A percentile compares a stretch with the other conserved stretches of the same genome.
Evolutionary conservation across 2,329 filamentous ascomycete species (phyloP).

Genomic region (Alternaria sp.): DNA sequence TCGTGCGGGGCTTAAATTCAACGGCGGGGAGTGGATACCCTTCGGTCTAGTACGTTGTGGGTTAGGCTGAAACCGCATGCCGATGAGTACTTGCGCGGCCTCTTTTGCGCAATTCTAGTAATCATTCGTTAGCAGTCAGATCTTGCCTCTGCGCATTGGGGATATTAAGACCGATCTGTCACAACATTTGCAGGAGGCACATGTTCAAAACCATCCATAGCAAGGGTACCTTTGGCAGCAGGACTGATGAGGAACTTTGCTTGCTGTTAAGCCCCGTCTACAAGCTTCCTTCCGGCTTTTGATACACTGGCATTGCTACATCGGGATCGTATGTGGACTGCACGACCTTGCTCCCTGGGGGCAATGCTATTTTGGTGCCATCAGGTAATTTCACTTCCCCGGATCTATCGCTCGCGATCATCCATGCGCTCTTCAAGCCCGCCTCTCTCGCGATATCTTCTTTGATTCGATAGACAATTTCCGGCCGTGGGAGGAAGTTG

Average conservation of each 20-base stretch:
- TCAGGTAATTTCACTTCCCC: not conserved
- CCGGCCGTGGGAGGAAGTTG: slow-evolving; percentile 7
- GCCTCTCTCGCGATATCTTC: not conserved
- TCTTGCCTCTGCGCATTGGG: no score
- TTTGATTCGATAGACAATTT: slow-evolving; percentile 10
- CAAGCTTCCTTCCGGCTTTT: slow-evolving; percentile 3
- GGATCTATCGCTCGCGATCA: not conserved
- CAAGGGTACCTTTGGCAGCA: not conserved
- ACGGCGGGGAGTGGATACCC: not conserved
- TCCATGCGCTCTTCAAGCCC: slow-evolving; percentile 10
- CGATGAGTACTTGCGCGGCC: not conserved
- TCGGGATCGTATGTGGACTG: slow-evolving; percentile 11
- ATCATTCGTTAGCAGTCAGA: no score
- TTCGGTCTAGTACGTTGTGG: not conserved
- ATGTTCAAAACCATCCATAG: not conserved
- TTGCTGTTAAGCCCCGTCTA: not conserved
- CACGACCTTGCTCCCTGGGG: slow-evolving; percentile 10
- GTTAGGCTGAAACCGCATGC: not conserved
- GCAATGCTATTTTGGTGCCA: slow-evolving; percentile 1
- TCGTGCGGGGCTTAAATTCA: not conserved
- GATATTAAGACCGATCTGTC: no score
- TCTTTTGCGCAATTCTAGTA: not conserved
- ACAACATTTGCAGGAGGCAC: not conserved
- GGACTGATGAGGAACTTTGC: not conserved
- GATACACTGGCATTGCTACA: not conserved